A percentile compares a stretch with the other conserved stretches of the same genome.
phyloP scores from a whole-genome alignment of 495 filamentous ascomycete genomes.

The Xylaria palmicola region DNA sequence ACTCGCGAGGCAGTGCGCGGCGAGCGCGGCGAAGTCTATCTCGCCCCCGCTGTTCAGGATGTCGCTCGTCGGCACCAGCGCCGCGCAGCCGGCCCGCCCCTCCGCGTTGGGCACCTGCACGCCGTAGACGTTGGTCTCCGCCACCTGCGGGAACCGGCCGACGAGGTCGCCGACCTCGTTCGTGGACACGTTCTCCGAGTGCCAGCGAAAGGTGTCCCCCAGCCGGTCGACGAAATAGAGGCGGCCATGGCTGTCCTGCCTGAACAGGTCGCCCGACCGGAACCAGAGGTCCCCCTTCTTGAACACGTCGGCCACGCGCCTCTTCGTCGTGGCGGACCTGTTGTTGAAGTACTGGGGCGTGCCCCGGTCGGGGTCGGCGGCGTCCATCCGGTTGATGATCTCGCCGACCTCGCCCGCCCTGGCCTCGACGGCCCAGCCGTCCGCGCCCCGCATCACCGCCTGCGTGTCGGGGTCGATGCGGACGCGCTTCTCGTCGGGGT shows the following conservation, averaged over 20 bases:
- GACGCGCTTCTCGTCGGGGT: slow-evolving; percentile 61
- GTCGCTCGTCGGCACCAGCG: slow-evolving; percentile 43
- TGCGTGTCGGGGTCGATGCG: slow-evolving; percentile 64
- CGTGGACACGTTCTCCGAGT: slow-evolving; percentile 78
- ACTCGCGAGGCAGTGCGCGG: slow-evolving; percentile 48
- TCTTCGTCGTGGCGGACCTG: slow-evolving; percentile 60
- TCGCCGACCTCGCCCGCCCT: slow-evolving; percentile 64
- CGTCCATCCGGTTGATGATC: slow-evolving; percentile 66
- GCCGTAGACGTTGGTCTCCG: slow-evolving; percentile 81
- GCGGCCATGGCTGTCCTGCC: slow-evolving; percentile 60
- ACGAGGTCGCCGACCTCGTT: slow-evolving; percentile 69
- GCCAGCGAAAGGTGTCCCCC: slow-evolving; percentile 83
- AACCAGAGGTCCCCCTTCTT: slow-evolving; percentile 72
- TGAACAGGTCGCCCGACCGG: slow-evolving; percentile 70
- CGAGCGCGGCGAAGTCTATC: slow-evolving; percentile 19
- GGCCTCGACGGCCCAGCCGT: slow-evolving; percentile 63
- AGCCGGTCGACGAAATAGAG: slow-evolving; percentile 76
- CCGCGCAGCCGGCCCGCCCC: slow-evolving; percentile 69
- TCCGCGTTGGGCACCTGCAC: slow-evolving; percentile 68
- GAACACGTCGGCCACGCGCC: slow-evolving; percentile 68
- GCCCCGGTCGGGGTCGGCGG: slow-evolving; percentile 27
- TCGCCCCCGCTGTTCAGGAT: slow-evolving; percentile 11
- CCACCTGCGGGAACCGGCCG: slow-evolving; percentile 60
- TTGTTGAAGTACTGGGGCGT: slow-evolving; percentile 72
- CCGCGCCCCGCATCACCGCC: slow-evolving; percentile 58